These are phyloP conservation scores for Nemania diffusa DNA, from an alignment of 2,329 filamentous ascomycete genomes.

Conservation along the genomic window DNA sequence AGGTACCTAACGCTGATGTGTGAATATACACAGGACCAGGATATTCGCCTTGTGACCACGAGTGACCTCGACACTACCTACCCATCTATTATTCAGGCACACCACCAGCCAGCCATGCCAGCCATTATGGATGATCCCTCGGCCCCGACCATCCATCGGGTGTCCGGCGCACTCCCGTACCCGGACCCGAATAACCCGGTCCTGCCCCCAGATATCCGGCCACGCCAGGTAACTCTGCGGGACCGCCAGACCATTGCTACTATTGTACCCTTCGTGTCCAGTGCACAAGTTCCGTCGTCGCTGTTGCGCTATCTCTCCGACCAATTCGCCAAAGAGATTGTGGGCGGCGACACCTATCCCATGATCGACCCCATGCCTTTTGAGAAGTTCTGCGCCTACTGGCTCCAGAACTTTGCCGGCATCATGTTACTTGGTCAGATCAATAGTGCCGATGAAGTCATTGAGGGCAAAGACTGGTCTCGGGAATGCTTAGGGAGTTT, in stretches of 20 bases:
- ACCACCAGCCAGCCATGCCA: constrained; percentile 67
- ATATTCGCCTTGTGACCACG: not conserved
- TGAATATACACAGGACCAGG: constrained; percentile 1
- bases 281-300: constrained; percentile 77
- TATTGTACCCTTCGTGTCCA: constrained; percentile 83
- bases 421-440: constrained; percentile 87
- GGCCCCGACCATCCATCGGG: constrained; percentile 74
- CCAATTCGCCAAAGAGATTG: constrained; percentile 89
- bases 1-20: constrained; percentile 19
- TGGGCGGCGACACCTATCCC: constrained; percentile 90
- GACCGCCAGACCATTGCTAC: constrained; percentile 87
- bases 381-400: constrained; percentile 82
- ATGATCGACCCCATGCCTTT: constrained; percentile 81
- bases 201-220: constrained; percentile 74
- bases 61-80: not conserved
- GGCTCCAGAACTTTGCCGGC: constrained; percentile 90
- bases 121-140: constrained; percentile 82
- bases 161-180: constrained; percentile 73
- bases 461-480: constrained; percentile 76
- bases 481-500: constrained; percentile 88
- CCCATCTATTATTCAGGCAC: not conserved
- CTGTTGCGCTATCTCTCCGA: constrained; percentile 82
- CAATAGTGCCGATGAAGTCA: constrained; percentile 67
- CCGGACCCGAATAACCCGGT: constrained; percentile 70
- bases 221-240: constrained; percentile 82